Percentiles rank a stretch among this genome's conserved stretches.
These are phyloP conservation scores for Pseudocercospora fuligena DNA, from an alignment of 2,329 filamentous ascomycete species.

Conservation along the genomic window DNA sequence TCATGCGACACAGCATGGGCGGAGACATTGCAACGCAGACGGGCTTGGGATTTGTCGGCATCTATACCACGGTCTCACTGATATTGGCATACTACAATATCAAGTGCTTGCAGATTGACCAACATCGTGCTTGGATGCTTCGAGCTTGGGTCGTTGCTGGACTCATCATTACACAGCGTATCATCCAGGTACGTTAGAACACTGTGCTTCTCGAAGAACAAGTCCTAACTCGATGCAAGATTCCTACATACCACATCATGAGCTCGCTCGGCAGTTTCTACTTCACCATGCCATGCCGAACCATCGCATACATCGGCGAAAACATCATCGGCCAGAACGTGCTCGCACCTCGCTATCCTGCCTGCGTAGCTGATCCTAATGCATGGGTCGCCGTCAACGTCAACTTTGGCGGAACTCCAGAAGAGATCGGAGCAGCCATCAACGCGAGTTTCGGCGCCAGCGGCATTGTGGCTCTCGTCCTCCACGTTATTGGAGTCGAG, in stretches of 20 bases:
- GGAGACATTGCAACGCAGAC: conserved; percentile 58
- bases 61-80: conserved; percentile 52
- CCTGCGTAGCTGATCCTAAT: conserved; percentile 3
- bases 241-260: conserved; percentile 44
- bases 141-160: conserved; percentile 39
- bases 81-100: conserved; percentile 60
- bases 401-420: neutral
- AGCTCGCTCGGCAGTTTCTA: conserved; percentile 43
- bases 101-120: conserved; percentile 64
- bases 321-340: neutral
- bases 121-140: conserved; percentile 69
- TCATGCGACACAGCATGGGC: conserved; percentile 57
- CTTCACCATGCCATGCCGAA: conserved; percentile 51
- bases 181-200: neutral
- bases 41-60: conserved; percentile 49
- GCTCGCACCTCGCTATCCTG: neutral
- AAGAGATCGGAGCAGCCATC: neutral
- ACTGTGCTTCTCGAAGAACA: neutral
- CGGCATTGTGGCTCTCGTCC: neutral
- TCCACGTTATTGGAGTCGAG: conserved; percentile 4
- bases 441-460: conserved; percentile 1
- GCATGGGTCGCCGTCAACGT: conserved; percentile 1
- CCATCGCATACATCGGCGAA: conserved; percentile 44
- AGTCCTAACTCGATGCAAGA: neutral
- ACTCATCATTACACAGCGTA: conserved; percentile 6